Evolutionary conservation across 495 filamentous ascomycete genomes (phyloP).

Genomic region (Lepraria neglecta): DNA sequence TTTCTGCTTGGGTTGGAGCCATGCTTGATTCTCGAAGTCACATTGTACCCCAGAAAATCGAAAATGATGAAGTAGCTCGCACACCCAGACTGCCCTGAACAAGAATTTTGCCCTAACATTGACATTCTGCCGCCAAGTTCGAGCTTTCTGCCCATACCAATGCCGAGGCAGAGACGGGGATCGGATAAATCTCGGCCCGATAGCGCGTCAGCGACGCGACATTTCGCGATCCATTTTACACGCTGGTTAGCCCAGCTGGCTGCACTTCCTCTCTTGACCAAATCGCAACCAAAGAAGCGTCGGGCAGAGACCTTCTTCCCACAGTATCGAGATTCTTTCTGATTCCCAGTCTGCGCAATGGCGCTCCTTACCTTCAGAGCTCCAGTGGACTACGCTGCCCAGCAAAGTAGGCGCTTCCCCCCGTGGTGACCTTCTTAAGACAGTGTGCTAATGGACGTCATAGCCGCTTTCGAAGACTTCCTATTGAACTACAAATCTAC

Average conservation of each 20-base stretch:
- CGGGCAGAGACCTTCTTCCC: too few species aligned
- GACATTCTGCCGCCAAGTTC: not conserved
- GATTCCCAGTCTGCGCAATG: slow-evolving; percentile 47
- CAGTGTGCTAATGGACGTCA: slow-evolving; percentile 16
- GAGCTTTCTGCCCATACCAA: not conserved
- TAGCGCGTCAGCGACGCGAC: not conserved
- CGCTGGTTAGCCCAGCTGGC: not conserved
- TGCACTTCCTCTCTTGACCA: too few species aligned
- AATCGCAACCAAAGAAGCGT: too few species aligned
- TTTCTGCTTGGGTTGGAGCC: slow-evolving; percentile 64
- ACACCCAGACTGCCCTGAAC: too few species aligned
- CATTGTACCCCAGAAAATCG: not conserved
- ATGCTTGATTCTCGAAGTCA: slow-evolving; percentile 33
- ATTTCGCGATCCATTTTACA: not conserved
- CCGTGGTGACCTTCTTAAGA: not conserved
- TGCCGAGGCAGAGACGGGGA: slow-evolving; percentile 5
- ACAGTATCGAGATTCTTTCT: slow-evolving; percentile 2
- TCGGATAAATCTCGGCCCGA: not conserved
- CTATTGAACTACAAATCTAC: slow-evolving; percentile 79
- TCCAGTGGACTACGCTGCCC: slow-evolving; percentile 78
- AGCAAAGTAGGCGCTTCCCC: slow-evolving; percentile 55
- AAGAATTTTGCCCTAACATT: not conserved
- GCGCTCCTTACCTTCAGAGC: slow-evolving; percentile 67
- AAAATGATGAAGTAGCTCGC: too few species aligned
- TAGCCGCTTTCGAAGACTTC: slow-evolving; percentile 78